These are phyloP conservation scores for Tripterygium wilfordii DNA, from an alignment of 177 flowering plant genomes.

Conservation along the genomic window DNA sequence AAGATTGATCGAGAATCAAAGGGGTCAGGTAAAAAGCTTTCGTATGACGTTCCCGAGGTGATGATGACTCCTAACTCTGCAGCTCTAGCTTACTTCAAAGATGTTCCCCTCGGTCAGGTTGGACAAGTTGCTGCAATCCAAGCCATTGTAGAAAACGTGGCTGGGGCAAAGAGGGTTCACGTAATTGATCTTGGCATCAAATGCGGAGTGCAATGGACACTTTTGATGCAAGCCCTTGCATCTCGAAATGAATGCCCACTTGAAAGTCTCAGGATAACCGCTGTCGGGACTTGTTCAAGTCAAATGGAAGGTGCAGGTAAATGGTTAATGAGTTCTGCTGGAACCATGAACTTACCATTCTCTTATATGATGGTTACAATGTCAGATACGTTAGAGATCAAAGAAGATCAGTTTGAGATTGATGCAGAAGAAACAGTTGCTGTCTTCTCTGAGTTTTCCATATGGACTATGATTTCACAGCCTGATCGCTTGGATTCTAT, in stretches of 20 bases:
- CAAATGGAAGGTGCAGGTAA: slow-evolving; percentile 23
- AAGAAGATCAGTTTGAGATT: slow-evolving; percentile 11
- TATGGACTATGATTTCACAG: slow-evolving; percentile 11
- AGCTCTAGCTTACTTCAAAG: too few species aligned
- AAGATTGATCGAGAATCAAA: too few species aligned
- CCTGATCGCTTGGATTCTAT: slow-evolving; percentile 13
- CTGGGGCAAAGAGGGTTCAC: slow-evolving; percentile 29
- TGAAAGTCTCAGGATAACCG: slow-evolving; percentile 35
- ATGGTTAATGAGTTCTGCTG: slow-evolving; percentile 22
- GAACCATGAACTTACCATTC: slow-evolving; percentile 25
- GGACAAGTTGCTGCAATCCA: slow-evolving; percentile 29
- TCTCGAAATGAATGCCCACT: slow-evolving; percentile 13
- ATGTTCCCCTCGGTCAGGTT: slow-evolving; percentile 11
- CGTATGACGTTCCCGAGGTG: too few species aligned
- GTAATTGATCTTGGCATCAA: slow-evolving; percentile 35
- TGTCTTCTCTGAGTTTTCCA: slow-evolving; percentile 7
- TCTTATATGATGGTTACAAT: slow-evolving; percentile 18
- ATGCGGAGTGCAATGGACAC: slow-evolving; percentile 30
- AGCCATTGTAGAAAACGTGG: slow-evolving; percentile 29
- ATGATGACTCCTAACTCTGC: too few species aligned
- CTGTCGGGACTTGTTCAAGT: slow-evolving; percentile 19
- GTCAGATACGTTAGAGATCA: slow-evolving; percentile 10
- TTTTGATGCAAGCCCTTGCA: slow-evolving; percentile 40
- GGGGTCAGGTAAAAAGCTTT: too few species aligned
- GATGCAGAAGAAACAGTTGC: slow-evolving; percentile 15